Evolutionary conservation across 2,329 filamentous ascomycete species (phyloP), one percentile per base, ranked within the genome.

Genomic region (Fusarium piperis): DNA sequence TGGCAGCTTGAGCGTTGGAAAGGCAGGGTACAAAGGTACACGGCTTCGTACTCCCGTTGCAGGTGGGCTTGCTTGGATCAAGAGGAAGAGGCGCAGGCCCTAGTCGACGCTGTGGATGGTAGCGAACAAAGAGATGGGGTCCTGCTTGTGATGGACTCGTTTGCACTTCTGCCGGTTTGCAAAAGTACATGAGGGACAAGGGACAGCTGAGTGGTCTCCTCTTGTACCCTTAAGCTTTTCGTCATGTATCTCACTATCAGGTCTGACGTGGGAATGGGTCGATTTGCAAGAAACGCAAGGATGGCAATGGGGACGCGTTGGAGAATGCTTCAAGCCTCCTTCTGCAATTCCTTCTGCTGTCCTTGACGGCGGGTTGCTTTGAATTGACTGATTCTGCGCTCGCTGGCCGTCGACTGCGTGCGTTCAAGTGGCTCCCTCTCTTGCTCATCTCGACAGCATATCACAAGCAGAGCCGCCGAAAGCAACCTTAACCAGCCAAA

Each of bases 141-240:
- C 44, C 41, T 51, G 39, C 58, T 39, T 52, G 30, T 44, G 28
- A 46, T 46, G n/a, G 62, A 59, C 28, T 33, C 56, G 64, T 72
- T 59, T 65, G 64, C 61, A 73, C 59, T 57, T 41, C 52, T 56
- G 64, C 41, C 38, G 56, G 41, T 61, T 61, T 68, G 57, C 32
- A 39, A 48, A 60, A 59, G 65, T 76, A 76, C 74, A 63, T 58
- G 48, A 63, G n/a, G 13, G n/a, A 65, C 46, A 76, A 76, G 73
- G 57, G 65, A 36, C 13, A 7, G 18, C 9, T 4, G 60, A 48
- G 28, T 39, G 39, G 6, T 38, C 33, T 9, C 32, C 12, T 55
- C 58, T 51, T 56, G 74, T 76, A 76, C 39, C 41, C 6, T 5
- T 33, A 20, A 32, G 41, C 20, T 6, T 32, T 30, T 20, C 9